A percentile compares a stretch with the other conserved stretches of the same genome.
These are phyloP conservation scores for Colletotrichum caudatum DNA, from an alignment of 2,329 filamentous ascomycete species.

Conservation along the genomic window DNA sequence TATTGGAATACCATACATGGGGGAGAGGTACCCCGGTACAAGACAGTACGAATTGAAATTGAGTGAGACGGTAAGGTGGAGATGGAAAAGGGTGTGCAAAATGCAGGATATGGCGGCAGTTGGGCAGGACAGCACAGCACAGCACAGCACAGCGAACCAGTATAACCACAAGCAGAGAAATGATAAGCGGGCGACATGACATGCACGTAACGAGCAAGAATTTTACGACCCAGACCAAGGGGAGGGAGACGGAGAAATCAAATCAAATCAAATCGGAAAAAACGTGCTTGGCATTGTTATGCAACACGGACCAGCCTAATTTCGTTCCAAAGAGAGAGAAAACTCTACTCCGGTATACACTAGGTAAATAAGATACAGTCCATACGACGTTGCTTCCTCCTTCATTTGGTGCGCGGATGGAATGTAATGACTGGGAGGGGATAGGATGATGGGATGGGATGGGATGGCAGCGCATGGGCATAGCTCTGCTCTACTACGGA, in stretches of 20 bases:
- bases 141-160: background rate
- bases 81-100: conserved; percentile 6
- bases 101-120: conserved; percentile 16
- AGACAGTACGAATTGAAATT: conserved; percentile 27
- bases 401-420: conserved; percentile 15
- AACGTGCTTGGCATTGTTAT: conserved; percentile 12
- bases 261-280: background rate
- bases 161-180: conserved; percentile 7
- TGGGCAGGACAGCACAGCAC: background rate
- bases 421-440: background rate
- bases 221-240: background rate
- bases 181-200: conserved; percentile 2
- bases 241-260: background rate
- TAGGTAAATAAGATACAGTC: background rate
- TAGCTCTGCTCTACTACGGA: conserved; percentile 22
- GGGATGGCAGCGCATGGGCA: conserved; percentile 38
- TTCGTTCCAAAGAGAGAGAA: background rate
- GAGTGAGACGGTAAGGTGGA: background rate
- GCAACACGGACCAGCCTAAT: conserved; percentile 18
- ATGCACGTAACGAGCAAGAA: background rate
- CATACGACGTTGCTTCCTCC: background rate
- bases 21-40: conserved; percentile 14
- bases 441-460: conserved; percentile 36
- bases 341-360: too few relatives aligned
- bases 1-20: conserved; percentile 37